Conservation (phyloP, 2,329 filamentous ascomycete genomes). For the Colletotrichum echinochloae region DNA sequence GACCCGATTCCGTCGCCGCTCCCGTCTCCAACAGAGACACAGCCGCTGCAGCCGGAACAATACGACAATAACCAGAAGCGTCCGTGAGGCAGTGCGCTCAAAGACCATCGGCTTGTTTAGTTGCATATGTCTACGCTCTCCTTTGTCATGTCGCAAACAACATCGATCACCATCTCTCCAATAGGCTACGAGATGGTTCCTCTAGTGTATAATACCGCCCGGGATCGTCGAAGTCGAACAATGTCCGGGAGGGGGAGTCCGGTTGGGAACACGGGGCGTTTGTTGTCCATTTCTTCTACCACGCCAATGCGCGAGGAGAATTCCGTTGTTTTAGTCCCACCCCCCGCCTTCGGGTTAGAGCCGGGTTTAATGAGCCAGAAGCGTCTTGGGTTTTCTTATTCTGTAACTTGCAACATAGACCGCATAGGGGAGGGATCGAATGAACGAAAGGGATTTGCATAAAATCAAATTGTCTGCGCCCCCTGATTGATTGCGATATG, state of each 20-base stretch:
- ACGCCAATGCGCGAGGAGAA: not conserved
- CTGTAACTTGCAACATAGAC: slow-evolving; percentile 1
- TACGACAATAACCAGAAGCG: slow-evolving; percentile 14
- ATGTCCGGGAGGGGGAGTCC: not conserved
- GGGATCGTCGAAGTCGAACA: not conserved
- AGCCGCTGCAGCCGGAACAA: slow-evolving; percentile 20
- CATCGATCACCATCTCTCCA: not conserved
- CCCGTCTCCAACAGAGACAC: slow-evolving; percentile 27
- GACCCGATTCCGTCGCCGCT: slow-evolving; percentile 11
- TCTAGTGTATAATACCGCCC: not conserved
- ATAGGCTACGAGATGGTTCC: not conserved
- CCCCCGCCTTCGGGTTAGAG: not conserved
- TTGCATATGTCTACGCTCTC: not conserved
- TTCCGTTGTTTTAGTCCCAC: not conserved
- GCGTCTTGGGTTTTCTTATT: not conserved
- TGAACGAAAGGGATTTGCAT: not conserved
- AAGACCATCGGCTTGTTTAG: not conserved
- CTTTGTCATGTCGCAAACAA: not conserved
- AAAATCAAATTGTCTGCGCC: not conserved
- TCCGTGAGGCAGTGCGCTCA: not conserved
- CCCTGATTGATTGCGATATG: not conserved
- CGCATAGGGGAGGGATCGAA: not conserved
- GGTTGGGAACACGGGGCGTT: not conserved
- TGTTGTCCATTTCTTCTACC: not conserved
- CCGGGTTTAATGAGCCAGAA: not conserved